Evolutionary conservation across 345 rosid species (phyloP).

Genomic region (Camelina neglecta): DNA sequence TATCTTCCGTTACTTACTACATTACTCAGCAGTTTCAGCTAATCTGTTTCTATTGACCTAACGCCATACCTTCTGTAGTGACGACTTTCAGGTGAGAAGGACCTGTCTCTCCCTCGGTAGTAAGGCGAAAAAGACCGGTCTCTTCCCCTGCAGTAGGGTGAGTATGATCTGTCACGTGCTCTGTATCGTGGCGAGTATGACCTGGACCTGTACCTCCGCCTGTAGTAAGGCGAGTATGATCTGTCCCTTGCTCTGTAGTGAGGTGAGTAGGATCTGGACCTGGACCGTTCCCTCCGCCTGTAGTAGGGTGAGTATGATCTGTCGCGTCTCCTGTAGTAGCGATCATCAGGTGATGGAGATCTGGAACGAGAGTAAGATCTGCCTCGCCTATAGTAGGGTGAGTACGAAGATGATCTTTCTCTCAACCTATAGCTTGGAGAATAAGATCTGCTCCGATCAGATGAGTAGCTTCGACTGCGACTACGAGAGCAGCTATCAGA

Average conservation of each 20-base stretch:
- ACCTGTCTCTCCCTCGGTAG: slow-evolving; percentile 36
- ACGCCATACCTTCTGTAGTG: slow-evolving; percentile 21
- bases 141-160: slow-evolving; percentile 17
- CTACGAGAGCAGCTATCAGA: slow-evolving; percentile 59
- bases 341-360: slow-evolving; percentile 59
- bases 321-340: slow-evolving; percentile 43
- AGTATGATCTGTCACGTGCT: slow-evolving; percentile 16
- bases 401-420: slow-evolving; percentile 47
- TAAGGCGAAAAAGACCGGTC: slow-evolving; percentile 21
- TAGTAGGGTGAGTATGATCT: slow-evolving; percentile 55
- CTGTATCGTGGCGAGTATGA: slow-evolving; percentile 52
- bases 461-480: slow-evolving; percentile 57
- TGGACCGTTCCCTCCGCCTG: slow-evolving; percentile 40
- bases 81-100: slow-evolving; percentile 46
- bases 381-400: slow-evolving; percentile 48
- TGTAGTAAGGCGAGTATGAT: slow-evolving; percentile 46
- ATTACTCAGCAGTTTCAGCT: not conserved
- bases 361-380: slow-evolving; percentile 50
- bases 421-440: slow-evolving; percentile 51
- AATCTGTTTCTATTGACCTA: not conserved
- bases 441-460: slow-evolving; percentile 62
- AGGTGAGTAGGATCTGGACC: slow-evolving; percentile 52
- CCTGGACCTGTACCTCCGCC: slow-evolving; percentile 43
- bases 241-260: slow-evolving; percentile 34
- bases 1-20: slow-evolving; percentile 32